Conservation (phyloP, 116 monocot genomes). For the Posidonia oceanica region DNA sequence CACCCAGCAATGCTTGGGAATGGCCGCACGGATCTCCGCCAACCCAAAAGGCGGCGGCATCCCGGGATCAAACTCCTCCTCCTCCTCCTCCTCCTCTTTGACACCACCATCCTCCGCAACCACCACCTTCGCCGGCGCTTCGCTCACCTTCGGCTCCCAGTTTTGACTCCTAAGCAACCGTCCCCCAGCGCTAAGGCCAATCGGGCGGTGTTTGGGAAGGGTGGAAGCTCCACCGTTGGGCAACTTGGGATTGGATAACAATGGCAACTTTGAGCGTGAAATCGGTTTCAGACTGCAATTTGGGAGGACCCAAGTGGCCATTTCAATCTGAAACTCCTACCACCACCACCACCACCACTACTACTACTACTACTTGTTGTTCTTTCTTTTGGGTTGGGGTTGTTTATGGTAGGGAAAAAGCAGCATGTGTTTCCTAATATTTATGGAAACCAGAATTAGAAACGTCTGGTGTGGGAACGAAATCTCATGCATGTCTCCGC, state of each 20-base stretch:
- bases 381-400: too few species aligned
- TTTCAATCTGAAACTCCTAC: neutral
- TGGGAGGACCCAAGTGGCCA: conserved; percentile 5
- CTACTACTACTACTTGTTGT: neutral
- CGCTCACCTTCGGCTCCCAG: neutral
- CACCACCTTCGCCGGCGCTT: neutral
- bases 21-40: conserved; percentile 71
- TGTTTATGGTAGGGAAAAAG: too few species aligned
- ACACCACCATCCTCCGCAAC: neutral
- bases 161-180: too few species aligned
- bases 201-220: neutral
- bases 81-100: conserved; percentile 20
- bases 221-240: too few species aligned
- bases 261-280: neutral
- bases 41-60: conserved; percentile 72
- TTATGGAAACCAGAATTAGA: too few species aligned
- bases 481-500: too few species aligned
- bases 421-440: too few species aligned
- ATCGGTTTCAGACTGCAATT: neutral
- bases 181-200: neutral
- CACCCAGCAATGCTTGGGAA: conserved; percentile 95
- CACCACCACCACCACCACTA: neutral
- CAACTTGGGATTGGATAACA: neutral
- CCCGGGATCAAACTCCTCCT: conserved; percentile 48
- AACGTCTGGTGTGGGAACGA: too few species aligned